Conservation (phyloP, 768 basidiomycete genomes). For the Amyloporia xantha region DNA sequence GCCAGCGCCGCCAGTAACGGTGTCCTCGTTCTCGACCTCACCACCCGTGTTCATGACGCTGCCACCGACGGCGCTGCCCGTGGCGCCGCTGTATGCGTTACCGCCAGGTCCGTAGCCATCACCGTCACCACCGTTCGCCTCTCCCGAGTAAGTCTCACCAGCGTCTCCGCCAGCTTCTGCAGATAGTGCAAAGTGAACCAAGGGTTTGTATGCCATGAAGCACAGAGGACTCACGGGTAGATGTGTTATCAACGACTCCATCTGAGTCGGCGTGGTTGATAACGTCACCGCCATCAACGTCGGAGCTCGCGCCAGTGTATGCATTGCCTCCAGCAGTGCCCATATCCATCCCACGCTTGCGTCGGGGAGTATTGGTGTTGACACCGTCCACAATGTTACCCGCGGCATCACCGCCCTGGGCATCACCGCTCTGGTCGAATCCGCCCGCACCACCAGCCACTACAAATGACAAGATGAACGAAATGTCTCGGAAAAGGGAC, state of each 20-base stretch:
- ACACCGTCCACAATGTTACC: not conserved
- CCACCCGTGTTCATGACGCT: constrained; percentile 14
- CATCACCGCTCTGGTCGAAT: constrained; percentile 14
- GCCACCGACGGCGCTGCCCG: constrained; percentile 15
- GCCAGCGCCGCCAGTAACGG: constrained; percentile 14
- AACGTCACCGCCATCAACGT: constrained; percentile 14
- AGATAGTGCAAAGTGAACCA: not conserved
- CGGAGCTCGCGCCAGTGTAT: constrained; percentile 15
- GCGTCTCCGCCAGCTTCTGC: constrained; percentile 13
- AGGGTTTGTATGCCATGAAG: not conserved
- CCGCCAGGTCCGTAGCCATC: constrained; percentile 19
- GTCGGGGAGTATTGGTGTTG: not conserved
- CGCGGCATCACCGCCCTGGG: constrained; percentile 11
- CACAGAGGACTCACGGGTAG: constrained; percentile 11
- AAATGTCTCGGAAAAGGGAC: not conserved
- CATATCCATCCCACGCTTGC: constrained; percentile 12
- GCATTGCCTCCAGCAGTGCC: constrained; percentile 19
- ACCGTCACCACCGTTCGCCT: constrained; percentile 18
- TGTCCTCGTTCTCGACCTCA: constrained; percentile 12
- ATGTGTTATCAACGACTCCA: constrained; percentile 8
- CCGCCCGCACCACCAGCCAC: constrained; percentile 12
- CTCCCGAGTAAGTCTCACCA: constrained; percentile 16
- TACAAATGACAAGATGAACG: not conserved
- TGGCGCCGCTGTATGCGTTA: constrained; percentile 19
- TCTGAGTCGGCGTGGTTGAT: constrained; percentile 10